These are phyloP conservation scores for Pichia californica DNA, from an alignment of 805 yeast species.

Conservation along the genomic window DNA sequence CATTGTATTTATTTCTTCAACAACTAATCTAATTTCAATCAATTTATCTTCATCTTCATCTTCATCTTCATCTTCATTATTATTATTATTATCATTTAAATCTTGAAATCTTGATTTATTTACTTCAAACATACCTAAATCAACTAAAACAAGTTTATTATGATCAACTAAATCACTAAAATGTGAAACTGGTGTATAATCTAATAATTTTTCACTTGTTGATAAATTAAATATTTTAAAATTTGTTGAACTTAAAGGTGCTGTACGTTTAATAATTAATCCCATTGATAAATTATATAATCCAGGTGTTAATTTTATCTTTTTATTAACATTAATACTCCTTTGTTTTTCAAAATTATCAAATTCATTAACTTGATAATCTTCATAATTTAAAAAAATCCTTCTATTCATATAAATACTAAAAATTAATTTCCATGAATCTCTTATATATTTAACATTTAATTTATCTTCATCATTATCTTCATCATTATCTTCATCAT, in stretches of 20 bases:
- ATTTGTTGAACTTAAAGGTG: constrained; percentile 53
- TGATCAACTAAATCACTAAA: constrained; percentile 53
- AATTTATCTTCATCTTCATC: constrained; percentile 17
- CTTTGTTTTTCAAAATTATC: no score
- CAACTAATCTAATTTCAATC: constrained; percentile 14
- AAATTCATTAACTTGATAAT: constrained; percentile 23
- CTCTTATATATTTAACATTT: constrained; percentile 33
- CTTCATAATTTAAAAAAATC: constrained; percentile 41
- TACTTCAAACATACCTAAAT: constrained; percentile 41
- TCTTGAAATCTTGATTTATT: not conserved
- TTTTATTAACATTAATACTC: constrained; percentile 29
- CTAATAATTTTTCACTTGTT: constrained; percentile 27
- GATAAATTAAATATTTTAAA: constrained; percentile 38
- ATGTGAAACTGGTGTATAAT: constrained; percentile 50
- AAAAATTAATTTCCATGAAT: constrained; percentile 51
- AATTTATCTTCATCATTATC: constrained; percentile 14
- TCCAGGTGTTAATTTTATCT: constrained; percentile 45
- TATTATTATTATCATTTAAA: not conserved
- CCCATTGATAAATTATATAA: constrained; percentile 46
- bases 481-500: constrained; percentile 5
- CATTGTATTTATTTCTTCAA: constrained; percentile 2
- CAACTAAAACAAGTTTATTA: constrained; percentile 41
- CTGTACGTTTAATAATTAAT: constrained; percentile 43
- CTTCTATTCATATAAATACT: constrained; percentile 46
- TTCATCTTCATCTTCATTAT: constrained; percentile 6